phyloP scores from a whole-genome alignment of 2,329 filamentous ascomycete species.

The Pseudohalonectria lignicola region DNA sequence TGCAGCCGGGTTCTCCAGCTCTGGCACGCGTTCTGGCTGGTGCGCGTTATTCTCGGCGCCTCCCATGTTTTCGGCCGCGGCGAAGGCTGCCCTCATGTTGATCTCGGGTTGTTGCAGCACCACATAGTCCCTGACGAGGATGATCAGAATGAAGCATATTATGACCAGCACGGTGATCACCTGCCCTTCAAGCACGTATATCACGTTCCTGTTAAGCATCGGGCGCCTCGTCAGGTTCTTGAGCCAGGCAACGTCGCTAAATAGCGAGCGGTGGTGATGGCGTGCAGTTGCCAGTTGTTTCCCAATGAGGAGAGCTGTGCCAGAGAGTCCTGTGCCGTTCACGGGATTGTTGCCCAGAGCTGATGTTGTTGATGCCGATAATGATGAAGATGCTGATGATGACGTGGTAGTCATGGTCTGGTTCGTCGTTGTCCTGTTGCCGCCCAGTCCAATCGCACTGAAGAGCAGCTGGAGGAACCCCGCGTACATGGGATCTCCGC shows the following conservation, averaged over 20 bases:
- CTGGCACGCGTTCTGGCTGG: background rate
- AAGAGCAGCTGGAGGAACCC: slow-evolving; percentile 18
- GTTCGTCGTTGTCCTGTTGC: slow-evolving; percentile 7
- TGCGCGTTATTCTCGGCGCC: no score
- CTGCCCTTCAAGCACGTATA: slow-evolving; percentile 83
- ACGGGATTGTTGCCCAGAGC: no score
- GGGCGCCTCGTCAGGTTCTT: slow-evolving; percentile 57
- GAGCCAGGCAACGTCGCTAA: slow-evolving; percentile 46
- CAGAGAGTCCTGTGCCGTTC: slow-evolving; percentile 9
- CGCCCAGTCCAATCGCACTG: slow-evolving; percentile 11
- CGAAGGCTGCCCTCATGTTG: slow-evolving; percentile 63
- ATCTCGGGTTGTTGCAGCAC: slow-evolving; percentile 94
- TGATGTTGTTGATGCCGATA: no score
- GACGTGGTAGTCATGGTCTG: no score
- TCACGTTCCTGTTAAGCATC: slow-evolving; percentile 63
- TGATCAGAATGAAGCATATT: slow-evolving; percentile 90
- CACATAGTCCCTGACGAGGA: slow-evolving; percentile 93
- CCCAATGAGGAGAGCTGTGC: slow-evolving; percentile 1
- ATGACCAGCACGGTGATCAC: slow-evolving; percentile 89
- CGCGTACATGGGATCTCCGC: slow-evolving; percentile 21
- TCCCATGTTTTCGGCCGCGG: slow-evolving; percentile 19
- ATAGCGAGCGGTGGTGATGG: slow-evolving; percentile 21
- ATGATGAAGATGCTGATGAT: no score
- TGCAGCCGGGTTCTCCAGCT: background rate
- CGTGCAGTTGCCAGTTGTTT: no score